Base-by-base conservation (phyloP, 2,329 filamentous ascomycete genomes). In the Trichoderma atroviride region DNA sequence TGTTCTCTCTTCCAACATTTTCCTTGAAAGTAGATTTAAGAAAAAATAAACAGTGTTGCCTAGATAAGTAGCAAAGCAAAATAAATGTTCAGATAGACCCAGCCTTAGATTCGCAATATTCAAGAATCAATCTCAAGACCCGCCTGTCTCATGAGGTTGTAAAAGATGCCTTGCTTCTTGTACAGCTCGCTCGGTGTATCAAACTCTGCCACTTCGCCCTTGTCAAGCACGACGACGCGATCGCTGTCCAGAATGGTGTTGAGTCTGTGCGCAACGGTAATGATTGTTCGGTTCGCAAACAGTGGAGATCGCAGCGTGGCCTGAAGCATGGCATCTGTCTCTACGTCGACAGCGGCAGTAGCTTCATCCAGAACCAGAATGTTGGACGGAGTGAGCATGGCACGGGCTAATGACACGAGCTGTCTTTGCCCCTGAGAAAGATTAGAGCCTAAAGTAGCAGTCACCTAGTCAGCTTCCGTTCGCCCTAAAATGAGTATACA, bases 301-400 rank as follows among this genome's bases (percentile, higher is more conserved):
- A 90, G 79, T 27, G 87, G 85, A 43, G 86, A 87, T 40, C 89
- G 85, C 68, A 91, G 82, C 31, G 89, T 91, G 59, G 81, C 81
- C 81, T 91, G 89, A 67, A 91, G 82, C 81, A 90, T 83, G 67
- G 87, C 87, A 76, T 91, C 89, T 29, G 89, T 91, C 81, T 91
- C 86, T 53, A 91, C 84, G 76, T 91, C 88, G 13, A 91, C 87
- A 29, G 85, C 88, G 74, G 94, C 94, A 35, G 96, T 99, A 70
- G 96, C 96, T 86, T 99, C 96, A 79, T 99, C 96, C 33, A 99
- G 87, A 2, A 99, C 94, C 71, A 99, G 87, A 76, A 99, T 98
- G 81, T 98, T 98, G 81, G 93, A 97, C 16, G 96, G 96, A 6
- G 95, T 96, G 59, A 99, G 87, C 79, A 99, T 88, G 33, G 96